Percentiles rank a stretch among this genome's conserved stretches.
Evolutionary conservation across 2,329 filamentous ascomycete species (phyloP).

Genomic region (Colletotrichum spaethianum): DNA sequence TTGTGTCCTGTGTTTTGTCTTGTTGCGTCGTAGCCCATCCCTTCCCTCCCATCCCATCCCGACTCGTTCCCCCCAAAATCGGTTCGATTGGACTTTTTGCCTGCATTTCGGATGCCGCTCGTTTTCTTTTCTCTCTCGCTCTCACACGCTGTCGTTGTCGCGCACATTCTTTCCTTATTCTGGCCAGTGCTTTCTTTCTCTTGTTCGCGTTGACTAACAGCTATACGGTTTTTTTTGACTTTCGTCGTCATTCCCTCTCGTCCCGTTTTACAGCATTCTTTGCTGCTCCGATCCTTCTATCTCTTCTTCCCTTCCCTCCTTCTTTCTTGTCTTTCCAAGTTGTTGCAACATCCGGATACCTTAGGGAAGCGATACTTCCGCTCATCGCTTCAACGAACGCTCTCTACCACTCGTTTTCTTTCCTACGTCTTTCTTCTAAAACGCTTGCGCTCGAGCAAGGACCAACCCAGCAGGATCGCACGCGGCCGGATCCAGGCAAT

Average conservation of each 20-base stretch:
- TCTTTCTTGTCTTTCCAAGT: not conserved
- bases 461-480: slow-evolving; percentile 32
- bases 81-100: not conserved
- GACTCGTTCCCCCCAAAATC: slow-evolving; percentile 9
- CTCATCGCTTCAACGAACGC: slow-evolving; percentile 19
- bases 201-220: slow-evolving; percentile 8
- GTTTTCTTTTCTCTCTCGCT: slow-evolving; percentile 12
- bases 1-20: slow-evolving; percentile 2
- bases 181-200: slow-evolving; percentile 33
- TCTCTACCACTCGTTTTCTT: slow-evolving; percentile 13
- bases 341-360: not conserved
- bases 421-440: slow-evolving; percentile 6
- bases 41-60: slow-evolving; percentile 5
- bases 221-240: slow-evolving; percentile 11
- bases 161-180: slow-evolving; percentile 17
- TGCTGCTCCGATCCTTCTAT: not conserved
- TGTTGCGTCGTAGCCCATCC: slow-evolving; percentile 1
- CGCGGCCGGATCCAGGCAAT: slow-evolving; percentile 27
- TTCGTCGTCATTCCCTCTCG: slow-evolving; percentile 32
- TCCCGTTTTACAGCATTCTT: slow-evolving; percentile 21
- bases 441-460: slow-evolving; percentile 33
- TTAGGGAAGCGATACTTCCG: not conserved
- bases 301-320: slow-evolving; percentile 1
- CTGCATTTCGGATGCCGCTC: slow-evolving; percentile 12
- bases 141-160: not conserved